Evolutionary conservation across 2,329 filamentous ascomycete species (phyloP), one percentile per base, ranked within the genome.

Genomic region (Penicillium brevicompactum): DNA sequence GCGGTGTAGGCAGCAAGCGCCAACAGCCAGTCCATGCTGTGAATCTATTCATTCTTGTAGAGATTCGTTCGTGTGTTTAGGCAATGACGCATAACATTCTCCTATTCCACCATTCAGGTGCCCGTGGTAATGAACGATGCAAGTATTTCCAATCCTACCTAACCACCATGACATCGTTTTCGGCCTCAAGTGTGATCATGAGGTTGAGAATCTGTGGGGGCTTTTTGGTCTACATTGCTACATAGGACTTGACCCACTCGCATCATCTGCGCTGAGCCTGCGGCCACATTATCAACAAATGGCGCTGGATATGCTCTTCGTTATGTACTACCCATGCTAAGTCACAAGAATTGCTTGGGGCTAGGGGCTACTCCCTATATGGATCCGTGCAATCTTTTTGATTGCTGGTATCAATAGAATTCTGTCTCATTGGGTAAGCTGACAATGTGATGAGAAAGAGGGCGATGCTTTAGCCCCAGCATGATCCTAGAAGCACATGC

Each of bases 391-490:
- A 18, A 18, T 18, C 18, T 18, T 18, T 18, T 18, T 18, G 18
- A 18, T 18, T 18, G 18, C 18, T 18, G 18, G 18, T 34, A 42
- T 46, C 40, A 38, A 32, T 30, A 40, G 14, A 43, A 14, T 34
- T 54, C 52, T 37, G 34, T 24, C 49, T 49, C 27, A 40, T 34
- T 37, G 30, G 43, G 57, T 54, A 61, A 60, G 61, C 55, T 55
- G 56, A 57, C 49, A 42, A 44, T 41, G 49, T 46, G 27, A 54
- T 21, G 42, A 46, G 31, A 27, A 9, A 31, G 24, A 30, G 16
- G 40, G 31, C 16, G 10, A 18, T 51, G 47, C 41, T 46, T 38
- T 40, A 40, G 21, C 52, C 38, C 27, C 21, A 34, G 4, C 11
- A n/a, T 9, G 22, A 54, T 42, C 42, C 47, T 24, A 27, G 34